phyloP scores from a whole-genome alignment of 768 basidiomycete genomes.

The Lactarius pseudohatsudake region DNA sequence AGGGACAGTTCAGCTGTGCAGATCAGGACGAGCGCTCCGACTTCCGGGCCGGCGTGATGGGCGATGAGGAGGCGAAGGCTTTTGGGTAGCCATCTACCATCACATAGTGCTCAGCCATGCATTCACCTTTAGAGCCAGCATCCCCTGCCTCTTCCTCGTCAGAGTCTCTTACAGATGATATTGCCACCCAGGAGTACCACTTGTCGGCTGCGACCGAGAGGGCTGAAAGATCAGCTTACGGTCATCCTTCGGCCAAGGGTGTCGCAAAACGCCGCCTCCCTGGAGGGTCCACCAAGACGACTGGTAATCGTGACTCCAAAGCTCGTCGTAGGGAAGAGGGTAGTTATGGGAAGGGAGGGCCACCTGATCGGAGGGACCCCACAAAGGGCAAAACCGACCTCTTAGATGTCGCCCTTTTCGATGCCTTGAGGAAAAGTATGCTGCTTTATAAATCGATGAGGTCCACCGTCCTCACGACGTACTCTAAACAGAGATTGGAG shows the following conservation, averaged over 20 bases:
- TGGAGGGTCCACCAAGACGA: slow-evolving; percentile 22
- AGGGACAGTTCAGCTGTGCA: not conserved
- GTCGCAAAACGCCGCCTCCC: slow-evolving; percentile 29
- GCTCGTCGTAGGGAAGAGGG: slow-evolving; percentile 28
- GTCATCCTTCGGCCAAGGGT: slow-evolving; percentile 11
- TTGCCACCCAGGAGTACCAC: slow-evolving; percentile 12
- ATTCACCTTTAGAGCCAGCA: slow-evolving; percentile 30
- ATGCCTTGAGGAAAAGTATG: slow-evolving; percentile 25
- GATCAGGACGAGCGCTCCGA: not conserved
- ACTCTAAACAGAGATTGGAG: slow-evolving; percentile 33
- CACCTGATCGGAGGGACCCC: slow-evolving; percentile 19
- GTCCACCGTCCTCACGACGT: not conserved
- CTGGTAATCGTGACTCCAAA: slow-evolving; percentile 28
- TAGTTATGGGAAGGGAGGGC: slow-evolving; percentile 21
- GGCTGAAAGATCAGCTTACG: slow-evolving; percentile 15
- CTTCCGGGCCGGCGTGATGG: not conserved
- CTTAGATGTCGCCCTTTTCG: slow-evolving; percentile 23
- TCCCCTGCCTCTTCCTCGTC: slow-evolving; percentile 32
- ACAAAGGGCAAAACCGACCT: slow-evolving; percentile 25
- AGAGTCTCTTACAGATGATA: slow-evolving; percentile 27
- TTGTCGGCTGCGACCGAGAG: slow-evolving; percentile 1
- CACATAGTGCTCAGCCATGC: slow-evolving; percentile 22
- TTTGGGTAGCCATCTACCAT: not conserved
- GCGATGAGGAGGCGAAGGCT: not conserved
- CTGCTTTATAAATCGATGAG: not conserved